phyloP scores from a whole-genome alignment of 805 yeast species.

The Starmerella scarabaei region DNA sequence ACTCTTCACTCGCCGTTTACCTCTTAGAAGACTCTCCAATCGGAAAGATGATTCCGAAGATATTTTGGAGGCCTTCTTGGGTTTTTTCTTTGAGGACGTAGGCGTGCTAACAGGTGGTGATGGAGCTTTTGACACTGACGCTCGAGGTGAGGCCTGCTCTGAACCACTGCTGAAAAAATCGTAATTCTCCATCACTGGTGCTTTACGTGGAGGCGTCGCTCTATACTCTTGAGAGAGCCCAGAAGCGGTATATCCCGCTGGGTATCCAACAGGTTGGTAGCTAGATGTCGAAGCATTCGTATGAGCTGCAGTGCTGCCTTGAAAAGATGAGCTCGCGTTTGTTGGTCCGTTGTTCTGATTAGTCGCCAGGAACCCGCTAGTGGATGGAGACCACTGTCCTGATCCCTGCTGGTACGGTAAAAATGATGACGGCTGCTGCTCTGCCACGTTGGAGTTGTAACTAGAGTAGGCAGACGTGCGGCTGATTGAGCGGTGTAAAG shows the following conservation, averaged over 20 bases:
- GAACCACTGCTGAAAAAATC: conserved; percentile 5
- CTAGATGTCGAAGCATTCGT: too few relatives aligned
- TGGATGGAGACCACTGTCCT: not conserved
- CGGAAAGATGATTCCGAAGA: conserved; percentile 26
- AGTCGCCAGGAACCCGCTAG: too few relatives aligned
- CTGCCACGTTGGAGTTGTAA: not conserved
- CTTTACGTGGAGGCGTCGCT: not conserved
- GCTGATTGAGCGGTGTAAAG: not conserved
- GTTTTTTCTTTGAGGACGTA: not conserved
- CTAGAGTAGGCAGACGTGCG: not conserved
- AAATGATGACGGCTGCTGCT: too few relatives aligned
- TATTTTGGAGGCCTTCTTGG: not conserved
- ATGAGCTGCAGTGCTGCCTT: too few relatives aligned
- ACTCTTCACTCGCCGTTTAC: conserved; percentile 19
- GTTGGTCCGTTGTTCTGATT: too few relatives aligned
- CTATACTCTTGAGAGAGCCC: not conserved
- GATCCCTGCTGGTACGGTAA: too few relatives aligned
- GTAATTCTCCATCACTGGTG: not conserved
- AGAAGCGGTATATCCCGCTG: too few relatives aligned
- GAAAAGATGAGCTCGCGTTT: too few relatives aligned
- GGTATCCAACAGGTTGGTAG: too few relatives aligned
- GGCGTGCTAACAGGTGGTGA: not conserved
- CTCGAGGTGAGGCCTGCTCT: conserved; percentile 1
- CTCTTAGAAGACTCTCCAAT: conserved; percentile 26
- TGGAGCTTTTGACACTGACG: conserved; percentile 1